Conservation (phyloP, 371 early-diverging fungal species). For the Chytridium lagenaria region DNA sequence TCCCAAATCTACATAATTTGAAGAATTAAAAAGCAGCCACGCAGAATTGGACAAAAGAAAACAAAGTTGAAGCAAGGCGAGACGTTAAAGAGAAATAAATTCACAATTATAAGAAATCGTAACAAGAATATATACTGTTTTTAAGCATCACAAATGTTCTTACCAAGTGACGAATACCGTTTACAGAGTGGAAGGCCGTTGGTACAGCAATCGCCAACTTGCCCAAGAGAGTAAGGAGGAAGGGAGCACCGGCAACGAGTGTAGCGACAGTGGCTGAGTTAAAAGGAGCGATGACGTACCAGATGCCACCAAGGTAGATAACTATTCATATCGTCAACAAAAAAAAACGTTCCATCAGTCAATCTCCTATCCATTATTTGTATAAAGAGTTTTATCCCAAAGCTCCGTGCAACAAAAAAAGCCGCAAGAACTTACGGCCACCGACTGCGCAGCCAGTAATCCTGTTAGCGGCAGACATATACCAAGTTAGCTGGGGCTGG, state of each 20-base stretch:
- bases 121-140: too few species aligned
- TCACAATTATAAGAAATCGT: background rate
- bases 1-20: constrained; percentile 78
- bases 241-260: constrained; percentile 61
- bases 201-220: constrained; percentile 75
- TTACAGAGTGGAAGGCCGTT: constrained; percentile 84
- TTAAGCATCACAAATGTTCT: constrained; percentile 24
- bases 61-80: background rate
- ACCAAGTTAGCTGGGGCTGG: constrained; percentile 87
- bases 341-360: background rate
- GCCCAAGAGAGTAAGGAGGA: constrained; percentile 60
- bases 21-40: background rate
- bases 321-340: constrained; percentile 26
- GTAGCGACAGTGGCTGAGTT: constrained; percentile 69
- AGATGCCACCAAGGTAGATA: constrained; percentile 42
- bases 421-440: constrained; percentile 66
- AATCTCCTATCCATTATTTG: too few species aligned
- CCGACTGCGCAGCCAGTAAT: constrained; percentile 80
- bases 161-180: constrained; percentile 90
- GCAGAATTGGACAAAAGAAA: background rate
- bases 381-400: too few species aligned
- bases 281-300: constrained; percentile 70
- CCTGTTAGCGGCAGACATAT: constrained; percentile 78
- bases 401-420: too few species aligned
- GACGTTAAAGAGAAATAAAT: background rate